Percentiles rank a stretch among this genome's conserved stretches.
Conservation (phyloP, 2,329 filamentous ascomycete genomes). For the Plectosphaerella plurivora region DNA sequence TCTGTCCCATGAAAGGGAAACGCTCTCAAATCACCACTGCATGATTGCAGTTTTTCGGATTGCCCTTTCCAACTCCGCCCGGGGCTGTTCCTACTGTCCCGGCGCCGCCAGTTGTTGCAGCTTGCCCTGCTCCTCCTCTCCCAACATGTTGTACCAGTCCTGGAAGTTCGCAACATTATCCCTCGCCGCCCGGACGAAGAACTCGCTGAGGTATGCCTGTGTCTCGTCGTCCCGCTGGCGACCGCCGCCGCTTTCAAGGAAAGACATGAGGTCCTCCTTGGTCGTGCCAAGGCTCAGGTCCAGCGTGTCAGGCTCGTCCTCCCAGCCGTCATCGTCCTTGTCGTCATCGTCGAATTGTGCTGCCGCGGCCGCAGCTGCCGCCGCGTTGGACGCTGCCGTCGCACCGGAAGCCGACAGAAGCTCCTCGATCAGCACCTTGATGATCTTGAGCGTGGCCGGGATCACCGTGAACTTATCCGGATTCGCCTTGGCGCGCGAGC, state of each 20-base stretch:
- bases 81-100: constrained; percentile 16
- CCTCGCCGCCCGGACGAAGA: constrained; percentile 63
- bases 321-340: constrained; percentile 80
- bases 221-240: constrained; percentile 86
- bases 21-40: too few species aligned
- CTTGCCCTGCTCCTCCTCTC: constrained; percentile 52
- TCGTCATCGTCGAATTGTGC: constrained; percentile 53
- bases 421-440: constrained; percentile 94
- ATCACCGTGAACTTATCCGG: constrained; percentile 88
- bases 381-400: constrained; percentile 55
- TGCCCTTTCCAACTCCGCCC: too few species aligned
- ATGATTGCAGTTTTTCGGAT: too few species aligned
- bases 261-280: constrained; percentile 77
- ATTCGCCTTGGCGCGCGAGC: constrained; percentile 82
- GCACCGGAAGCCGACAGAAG: constrained; percentile 73
- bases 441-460: constrained; percentile 84
- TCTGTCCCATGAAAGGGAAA: too few species aligned
- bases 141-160: constrained; percentile 51
- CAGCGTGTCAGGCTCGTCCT: constrained; percentile 73
- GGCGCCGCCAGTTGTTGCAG: constrained; percentile 45
- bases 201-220: constrained; percentile 75
- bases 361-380: constrained; percentile 53
- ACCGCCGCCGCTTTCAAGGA: constrained; percentile 52
- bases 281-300: constrained; percentile 69
- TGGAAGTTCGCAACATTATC: constrained; percentile 54